phyloP scores from a whole-genome alignment of 331 rosid genomes.

The Stylosanthes scabra region DNA sequence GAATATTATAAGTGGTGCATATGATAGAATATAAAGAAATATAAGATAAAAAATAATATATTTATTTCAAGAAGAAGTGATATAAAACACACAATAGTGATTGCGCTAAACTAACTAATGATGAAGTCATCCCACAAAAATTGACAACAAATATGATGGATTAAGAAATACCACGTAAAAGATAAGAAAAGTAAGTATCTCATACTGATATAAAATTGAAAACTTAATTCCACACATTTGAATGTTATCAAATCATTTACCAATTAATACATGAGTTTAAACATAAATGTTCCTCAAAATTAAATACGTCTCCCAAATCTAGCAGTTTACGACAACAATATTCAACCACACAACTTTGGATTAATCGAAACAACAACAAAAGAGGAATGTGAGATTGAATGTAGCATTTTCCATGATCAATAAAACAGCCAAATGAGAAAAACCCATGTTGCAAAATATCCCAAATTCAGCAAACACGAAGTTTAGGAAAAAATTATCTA shows the following conservation, averaged over 20 bases:
- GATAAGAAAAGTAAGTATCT: too few species aligned
- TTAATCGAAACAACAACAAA: constrained; percentile 11
- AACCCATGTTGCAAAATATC: constrained; percentile 40
- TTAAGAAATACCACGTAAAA: too few species aligned
- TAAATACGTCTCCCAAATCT: constrained; percentile 45
- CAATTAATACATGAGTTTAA: constrained; percentile 20
- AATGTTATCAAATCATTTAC: constrained; percentile 12
- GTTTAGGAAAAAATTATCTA: constrained; percentile 6
- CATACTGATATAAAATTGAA: background rate
- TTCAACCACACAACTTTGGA: constrained; percentile 3
- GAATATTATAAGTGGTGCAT: too few species aligned
- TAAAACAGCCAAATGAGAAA: constrained; percentile 30
- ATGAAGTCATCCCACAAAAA: too few species aligned
- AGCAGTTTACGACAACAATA: constrained; percentile 15
- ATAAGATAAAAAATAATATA: too few species aligned
- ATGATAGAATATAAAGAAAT: too few species aligned
- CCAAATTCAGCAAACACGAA: constrained; percentile 54
- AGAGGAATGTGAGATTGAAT: background rate
- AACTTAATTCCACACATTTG: background rate
- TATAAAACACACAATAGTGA: too few species aligned
- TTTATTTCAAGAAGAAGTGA: too few species aligned
- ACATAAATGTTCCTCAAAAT: constrained; percentile 22
- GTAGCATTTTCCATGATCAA: constrained; percentile 17
- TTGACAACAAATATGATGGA: too few species aligned
- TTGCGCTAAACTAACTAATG: too few species aligned